A percentile compares a stretch with the other conserved stretches of the same genome.
Evolutionary conservation across 257 asterid genomes (phyloP).

Genomic region (Solanum appendiculatum): DNA sequence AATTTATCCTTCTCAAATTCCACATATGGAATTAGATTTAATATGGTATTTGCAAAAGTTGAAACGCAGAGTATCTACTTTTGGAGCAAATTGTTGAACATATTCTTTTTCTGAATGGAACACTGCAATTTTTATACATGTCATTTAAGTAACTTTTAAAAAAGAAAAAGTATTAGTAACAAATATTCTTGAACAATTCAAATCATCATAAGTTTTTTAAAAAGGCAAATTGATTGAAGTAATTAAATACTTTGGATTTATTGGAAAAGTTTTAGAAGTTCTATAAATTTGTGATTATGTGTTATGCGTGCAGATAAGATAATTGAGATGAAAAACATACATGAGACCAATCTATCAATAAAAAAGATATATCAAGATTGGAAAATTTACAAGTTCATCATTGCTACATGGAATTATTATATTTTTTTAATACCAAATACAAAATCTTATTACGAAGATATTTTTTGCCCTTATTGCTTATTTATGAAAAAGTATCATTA

Average conservation of each 20-base stretch:
- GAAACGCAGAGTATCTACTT: not conserved
- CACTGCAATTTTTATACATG: not conserved
- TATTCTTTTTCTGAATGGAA: not conserved
- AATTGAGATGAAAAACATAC: not conserved
- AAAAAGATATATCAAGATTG: not conserved
- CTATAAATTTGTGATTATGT: not conserved
- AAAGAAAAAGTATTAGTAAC: not conserved
- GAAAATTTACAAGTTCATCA: not conserved
- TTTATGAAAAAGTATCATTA: not conserved
- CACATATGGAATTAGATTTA: not conserved
- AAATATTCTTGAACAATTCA: not conserved
- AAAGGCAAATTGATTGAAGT: not conserved
- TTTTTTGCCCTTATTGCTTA: too few relatives aligned
- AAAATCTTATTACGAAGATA: not conserved
- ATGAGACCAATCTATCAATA: not conserved
- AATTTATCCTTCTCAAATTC: not conserved
- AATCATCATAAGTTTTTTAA: not conserved
- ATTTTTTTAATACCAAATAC: not conserved
- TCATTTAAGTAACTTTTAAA: not conserved
- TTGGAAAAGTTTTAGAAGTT: not conserved
- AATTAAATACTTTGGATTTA: not conserved
- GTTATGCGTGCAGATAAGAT: not conserved
- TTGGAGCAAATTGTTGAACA: not conserved
- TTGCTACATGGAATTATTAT: not conserved
- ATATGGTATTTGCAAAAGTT: not conserved